phyloP scores from a whole-genome alignment of 2,329 filamentous ascomycete genomes.

The Plenodomus lindquistii region DNA sequence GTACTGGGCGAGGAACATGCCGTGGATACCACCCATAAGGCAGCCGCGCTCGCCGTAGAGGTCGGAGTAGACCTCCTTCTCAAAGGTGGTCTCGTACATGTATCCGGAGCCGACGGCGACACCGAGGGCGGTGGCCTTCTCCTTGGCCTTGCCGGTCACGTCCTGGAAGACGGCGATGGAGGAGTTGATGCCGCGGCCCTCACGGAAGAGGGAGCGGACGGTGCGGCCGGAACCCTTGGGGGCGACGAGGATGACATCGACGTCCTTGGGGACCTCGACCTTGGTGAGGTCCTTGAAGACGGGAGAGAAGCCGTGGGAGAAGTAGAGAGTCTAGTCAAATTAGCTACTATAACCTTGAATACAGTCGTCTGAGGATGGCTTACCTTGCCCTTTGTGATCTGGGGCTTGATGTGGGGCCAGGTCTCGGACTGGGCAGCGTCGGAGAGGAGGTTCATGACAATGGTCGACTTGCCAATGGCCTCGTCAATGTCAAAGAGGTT shows the following conservation, averaged over 20 bases:
- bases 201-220: conserved; percentile 97
- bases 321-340: conserved; percentile 84
- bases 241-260: conserved; percentile 99
- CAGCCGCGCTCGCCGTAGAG: conserved; percentile 99
- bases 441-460: conserved; percentile 98
- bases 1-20: conserved; percentile 99
- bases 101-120: conserved; percentile 97
- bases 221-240: conserved; percentile 99
- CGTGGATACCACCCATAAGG: conserved; percentile 99
- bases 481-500: conserved; percentile 99
- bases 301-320: conserved; percentile 99
- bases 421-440: conserved; percentile 99
- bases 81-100: conserved; percentile 99
- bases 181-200: conserved; percentile 99
- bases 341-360: conserved; percentile 16
- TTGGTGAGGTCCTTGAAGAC: conserved; percentile 99
- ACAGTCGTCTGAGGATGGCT: conserved; percentile 18
- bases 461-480: conserved; percentile 89
- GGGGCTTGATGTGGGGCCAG: conserved; percentile 97
- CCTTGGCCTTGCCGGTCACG: conserved; percentile 95
- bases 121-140: conserved; percentile 95
- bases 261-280: conserved; percentile 91
- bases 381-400: conserved; percentile 98
- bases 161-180: conserved; percentile 98
- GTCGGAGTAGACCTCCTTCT: conserved; percentile 99